phyloP scores from a whole-genome alignment of 805 yeast genomes.

The Priceomyces castillae region DNA sequence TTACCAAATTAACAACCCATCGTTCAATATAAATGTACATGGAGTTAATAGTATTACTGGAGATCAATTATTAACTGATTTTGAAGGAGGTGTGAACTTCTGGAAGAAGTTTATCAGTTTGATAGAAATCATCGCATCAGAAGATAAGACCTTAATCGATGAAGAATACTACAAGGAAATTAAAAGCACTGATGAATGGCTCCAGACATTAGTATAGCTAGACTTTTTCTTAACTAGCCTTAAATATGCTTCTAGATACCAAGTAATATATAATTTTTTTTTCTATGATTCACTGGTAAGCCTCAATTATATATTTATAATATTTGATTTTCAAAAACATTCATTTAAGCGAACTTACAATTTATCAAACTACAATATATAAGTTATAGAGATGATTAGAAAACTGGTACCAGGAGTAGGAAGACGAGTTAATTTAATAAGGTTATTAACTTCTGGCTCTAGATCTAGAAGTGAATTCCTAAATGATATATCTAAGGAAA shows the following conservation, averaged over 20 bases:
- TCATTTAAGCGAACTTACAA: no score
- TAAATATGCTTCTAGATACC: no score
- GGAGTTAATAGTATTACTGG: slow-evolving; percentile 39
- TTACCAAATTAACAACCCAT: slow-evolving; percentile 35
- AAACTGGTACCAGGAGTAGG: neutral
- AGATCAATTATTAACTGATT: slow-evolving; percentile 29
- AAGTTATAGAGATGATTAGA: neutral
- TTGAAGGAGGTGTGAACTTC: slow-evolving; percentile 29
- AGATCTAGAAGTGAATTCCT: neutral
- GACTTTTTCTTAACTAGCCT: neutral
- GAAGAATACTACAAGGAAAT: slow-evolving; percentile 22
- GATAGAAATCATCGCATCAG: slow-evolving; percentile 21
- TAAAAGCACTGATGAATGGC: slow-evolving; percentile 29
- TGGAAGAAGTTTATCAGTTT: slow-evolving; percentile 35
- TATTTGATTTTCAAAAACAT: no score
- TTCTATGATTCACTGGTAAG: no score
- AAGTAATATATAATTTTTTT: no score
- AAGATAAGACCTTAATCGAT: slow-evolving; percentile 25
- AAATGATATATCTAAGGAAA: slow-evolving; percentile 4
- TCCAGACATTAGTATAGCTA: slow-evolving; percentile 17
- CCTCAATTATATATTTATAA: no score
- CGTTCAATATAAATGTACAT: slow-evolving; percentile 41
- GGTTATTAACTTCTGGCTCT: neutral
- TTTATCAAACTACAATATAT: no score
- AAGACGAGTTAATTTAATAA: neutral